A percentile compares a stretch with the other conserved stretches of the same genome.
Evolutionary conservation across 2,329 filamentous ascomycete genomes (phyloP).

Genomic region (Diaporthe sp.): DNA sequence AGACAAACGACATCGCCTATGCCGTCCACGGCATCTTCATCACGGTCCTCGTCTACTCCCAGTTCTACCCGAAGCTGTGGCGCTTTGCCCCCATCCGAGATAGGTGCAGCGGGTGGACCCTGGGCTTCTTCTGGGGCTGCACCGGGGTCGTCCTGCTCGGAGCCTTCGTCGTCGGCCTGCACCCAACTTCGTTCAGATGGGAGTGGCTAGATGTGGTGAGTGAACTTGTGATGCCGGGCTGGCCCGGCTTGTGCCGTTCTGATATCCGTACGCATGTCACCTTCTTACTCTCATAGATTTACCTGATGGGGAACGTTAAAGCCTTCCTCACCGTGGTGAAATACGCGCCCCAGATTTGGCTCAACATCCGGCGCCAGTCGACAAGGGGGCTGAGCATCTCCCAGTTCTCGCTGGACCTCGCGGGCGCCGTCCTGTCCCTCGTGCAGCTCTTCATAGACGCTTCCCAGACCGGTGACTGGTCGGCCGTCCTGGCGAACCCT

Average conservation of each 20-base stretch:
- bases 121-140: constrained; percentile 30
- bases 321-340: constrained; percentile 36
- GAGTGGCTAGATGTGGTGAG: constrained; percentile 34
- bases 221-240: not conserved
- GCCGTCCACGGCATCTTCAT: constrained; percentile 31
- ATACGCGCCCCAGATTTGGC: constrained; percentile 36
- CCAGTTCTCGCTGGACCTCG: constrained; percentile 24
- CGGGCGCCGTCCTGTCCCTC: constrained; percentile 21
- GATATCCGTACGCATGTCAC: not conserved
- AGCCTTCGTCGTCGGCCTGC: constrained; percentile 4
- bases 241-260: not conserved
- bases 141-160: constrained; percentile 14
- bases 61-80: constrained; percentile 34
- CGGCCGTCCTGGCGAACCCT: constrained; percentile 31
- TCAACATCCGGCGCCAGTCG: constrained; percentile 33
- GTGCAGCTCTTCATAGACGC: constrained; percentile 33
- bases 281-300: constrained; percentile 33
- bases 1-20: constrained; percentile 35
- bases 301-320: constrained; percentile 34
- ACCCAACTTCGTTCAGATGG: constrained; percentile 8
- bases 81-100: not conserved
- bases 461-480: constrained; percentile 17
- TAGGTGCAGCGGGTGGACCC: constrained; percentile 24
- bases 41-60: constrained; percentile 32
- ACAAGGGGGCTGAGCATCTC: constrained; percentile 31